phyloP scores from a whole-genome alignment of 106 monocot species.

The Dactylorhiza incarnata region DNA sequence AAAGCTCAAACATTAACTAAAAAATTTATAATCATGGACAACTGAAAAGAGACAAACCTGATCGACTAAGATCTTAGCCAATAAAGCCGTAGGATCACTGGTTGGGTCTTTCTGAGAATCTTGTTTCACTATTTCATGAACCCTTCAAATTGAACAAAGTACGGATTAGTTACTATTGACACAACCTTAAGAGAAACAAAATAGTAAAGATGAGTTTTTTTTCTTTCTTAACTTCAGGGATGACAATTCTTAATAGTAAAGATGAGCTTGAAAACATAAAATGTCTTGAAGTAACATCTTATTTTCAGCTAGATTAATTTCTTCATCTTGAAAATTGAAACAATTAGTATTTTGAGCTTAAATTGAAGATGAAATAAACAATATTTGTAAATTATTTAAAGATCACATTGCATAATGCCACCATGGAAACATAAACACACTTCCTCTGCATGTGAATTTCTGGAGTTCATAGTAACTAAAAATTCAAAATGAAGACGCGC shows the following conservation, averaged over 20 bases:
- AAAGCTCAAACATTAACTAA: neutral
- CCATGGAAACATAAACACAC: neutral
- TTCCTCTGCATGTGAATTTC: neutral
- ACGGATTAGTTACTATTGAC: neutral
- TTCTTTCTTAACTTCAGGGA: no score
- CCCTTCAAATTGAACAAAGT: conserved; percentile 40
- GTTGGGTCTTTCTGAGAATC: conserved; percentile 67
- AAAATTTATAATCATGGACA: neutral
- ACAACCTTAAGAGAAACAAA: neutral
- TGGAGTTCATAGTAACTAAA: neutral
- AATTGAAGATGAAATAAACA: neutral
- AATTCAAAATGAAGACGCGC: neutral
- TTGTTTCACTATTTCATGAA: conserved; percentile 52
- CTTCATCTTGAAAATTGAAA: neutral
- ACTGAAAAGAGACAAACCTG: conserved; percentile 51
- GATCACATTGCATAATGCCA: neutral
- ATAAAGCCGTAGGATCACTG: conserved; percentile 42
- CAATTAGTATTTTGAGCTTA: neutral
- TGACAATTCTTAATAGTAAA: no score
- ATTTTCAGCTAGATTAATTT: neutral
- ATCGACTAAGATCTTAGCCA: conserved; percentile 71
- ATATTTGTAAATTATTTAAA: neutral
- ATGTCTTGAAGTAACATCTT: neutral
- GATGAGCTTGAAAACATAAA: neutral
- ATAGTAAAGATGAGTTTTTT: neutral